These are phyloP conservation scores for Herpotrichia juniperi DNA, from an alignment of 2,329 filamentous ascomycete genomes.

Conservation along the genomic window DNA sequence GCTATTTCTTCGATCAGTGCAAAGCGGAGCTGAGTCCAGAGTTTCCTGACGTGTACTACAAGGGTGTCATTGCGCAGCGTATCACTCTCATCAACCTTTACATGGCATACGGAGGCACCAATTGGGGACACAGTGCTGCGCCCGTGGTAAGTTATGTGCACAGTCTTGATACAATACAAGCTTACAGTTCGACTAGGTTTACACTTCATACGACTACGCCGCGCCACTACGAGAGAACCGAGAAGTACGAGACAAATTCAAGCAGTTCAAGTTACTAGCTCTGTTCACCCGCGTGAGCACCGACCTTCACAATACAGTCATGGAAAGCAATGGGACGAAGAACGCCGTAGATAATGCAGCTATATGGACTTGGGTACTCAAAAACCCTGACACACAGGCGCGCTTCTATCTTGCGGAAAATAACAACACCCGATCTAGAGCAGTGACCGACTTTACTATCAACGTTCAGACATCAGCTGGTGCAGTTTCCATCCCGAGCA, in stretches of 20 bases:
- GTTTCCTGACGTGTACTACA: conserved; percentile 63
- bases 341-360: conserved; percentile 48
- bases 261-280: conserved; percentile 61
- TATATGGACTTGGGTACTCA: conserved; percentile 59
- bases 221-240: conserved; percentile 62
- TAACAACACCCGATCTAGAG: conserved; percentile 51
- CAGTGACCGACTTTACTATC: conserved; percentile 54
- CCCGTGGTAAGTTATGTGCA: conserved; percentile 27
- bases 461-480: conserved; percentile 57
- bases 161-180: conserved; percentile 1
- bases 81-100: conserved; percentile 58
- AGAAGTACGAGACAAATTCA: conserved; percentile 59
- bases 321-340: conserved; percentile 62
- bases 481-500: conserved; percentile 49
- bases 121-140: conserved; percentile 58
- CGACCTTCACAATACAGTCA: conserved; percentile 58
- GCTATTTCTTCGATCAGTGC: conserved; percentile 59
- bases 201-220: conserved; percentile 54
- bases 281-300: conserved; percentile 60
- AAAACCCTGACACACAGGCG: conserved; percentile 57
- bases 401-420: conserved; percentile 61
- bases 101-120: conserved; percentile 62
- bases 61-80: conserved; percentile 60
- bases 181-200: conserved; percentile 42
- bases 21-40: conserved; percentile 52